A percentile compares a stretch with the other conserved stretches of the same genome.
These are phyloP conservation scores for Ramalina peruviana DNA, from an alignment of 495 filamentous ascomycete genomes.

Conservation along the genomic window DNA sequence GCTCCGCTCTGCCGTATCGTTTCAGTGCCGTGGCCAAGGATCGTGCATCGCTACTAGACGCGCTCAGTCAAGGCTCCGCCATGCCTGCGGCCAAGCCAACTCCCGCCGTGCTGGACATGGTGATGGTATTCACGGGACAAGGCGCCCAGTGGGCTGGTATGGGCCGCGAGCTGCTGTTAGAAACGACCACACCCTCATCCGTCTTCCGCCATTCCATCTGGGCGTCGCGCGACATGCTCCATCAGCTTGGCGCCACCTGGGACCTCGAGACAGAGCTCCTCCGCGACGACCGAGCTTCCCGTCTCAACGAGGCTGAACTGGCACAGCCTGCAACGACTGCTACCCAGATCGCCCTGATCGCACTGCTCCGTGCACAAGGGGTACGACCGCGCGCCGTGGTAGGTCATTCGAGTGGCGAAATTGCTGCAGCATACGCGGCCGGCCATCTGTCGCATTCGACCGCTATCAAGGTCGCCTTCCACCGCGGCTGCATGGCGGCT, in stretches of 20 bases:
- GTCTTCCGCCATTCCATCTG: conserved; percentile 19
- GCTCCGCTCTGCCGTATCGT: too few relatives aligned
- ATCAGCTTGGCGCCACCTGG: conserved; percentile 18
- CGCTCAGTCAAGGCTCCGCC: too few relatives aligned
- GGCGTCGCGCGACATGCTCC: conserved; percentile 17
- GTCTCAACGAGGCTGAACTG: neutral
- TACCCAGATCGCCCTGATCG: conserved; percentile 30
- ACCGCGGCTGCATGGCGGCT: conserved; percentile 16
- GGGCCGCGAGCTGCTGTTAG: conserved; percentile 19
- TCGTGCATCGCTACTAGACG: too few relatives aligned
- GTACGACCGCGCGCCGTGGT: conserved; percentile 20
- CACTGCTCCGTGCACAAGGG: conserved; percentile 21
- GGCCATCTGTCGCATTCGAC: conserved; percentile 16
- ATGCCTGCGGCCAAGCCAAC: too few relatives aligned
- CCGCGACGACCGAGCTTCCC: neutral
- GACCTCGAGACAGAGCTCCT: neutral
- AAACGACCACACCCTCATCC: too few relatives aligned
- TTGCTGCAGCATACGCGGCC: conserved; percentile 22
- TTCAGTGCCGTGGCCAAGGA: too few relatives aligned
- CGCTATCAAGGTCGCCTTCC: conserved; percentile 19
- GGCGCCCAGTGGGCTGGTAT: conserved; percentile 22
- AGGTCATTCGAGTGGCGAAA: conserved; percentile 33
- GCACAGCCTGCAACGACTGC: conserved; percentile 18
- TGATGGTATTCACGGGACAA: conserved; percentile 19
- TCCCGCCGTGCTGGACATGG: neutral